Evolutionary conservation across 2,329 filamentous ascomycete species (phyloP).

Genomic region (Phyllosticta ampelicida): DNA sequence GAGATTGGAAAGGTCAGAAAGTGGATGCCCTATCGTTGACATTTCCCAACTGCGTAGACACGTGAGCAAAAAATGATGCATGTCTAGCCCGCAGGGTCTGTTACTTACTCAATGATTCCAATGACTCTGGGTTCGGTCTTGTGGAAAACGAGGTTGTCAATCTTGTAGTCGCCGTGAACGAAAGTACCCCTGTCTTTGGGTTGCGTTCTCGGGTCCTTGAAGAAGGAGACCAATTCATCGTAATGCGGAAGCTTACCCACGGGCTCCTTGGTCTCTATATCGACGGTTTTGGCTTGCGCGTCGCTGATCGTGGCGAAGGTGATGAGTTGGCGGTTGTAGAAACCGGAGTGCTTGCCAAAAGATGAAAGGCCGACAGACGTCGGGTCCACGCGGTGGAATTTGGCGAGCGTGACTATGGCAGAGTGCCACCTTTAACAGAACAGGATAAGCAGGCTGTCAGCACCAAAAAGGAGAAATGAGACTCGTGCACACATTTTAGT

Average conservation of each 20-base stretch:
- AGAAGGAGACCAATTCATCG: constrained; percentile 68
- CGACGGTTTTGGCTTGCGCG: constrained; percentile 63
- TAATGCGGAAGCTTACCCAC: constrained; percentile 82
- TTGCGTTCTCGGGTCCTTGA: constrained; percentile 56
- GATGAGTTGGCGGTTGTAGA: constrained; percentile 75
- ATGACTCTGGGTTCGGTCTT: constrained; percentile 79
- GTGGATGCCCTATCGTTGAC: constrained; percentile 92
- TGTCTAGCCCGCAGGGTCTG: constrained; percentile 51
- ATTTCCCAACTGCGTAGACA: constrained; percentile 63
- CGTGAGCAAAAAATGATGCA: constrained; percentile 34
- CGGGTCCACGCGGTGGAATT: constrained; percentile 67
- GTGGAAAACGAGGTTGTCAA: constrained; percentile 57
- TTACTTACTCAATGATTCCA: constrained; percentile 70
- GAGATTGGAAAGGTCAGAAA: constrained; percentile 83
- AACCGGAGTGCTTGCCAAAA: constrained; percentile 65
- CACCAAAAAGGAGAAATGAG: not conserved
- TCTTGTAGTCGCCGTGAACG: constrained; percentile 96
- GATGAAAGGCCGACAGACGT: constrained; percentile 53
- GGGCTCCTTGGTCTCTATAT: constrained; percentile 62
- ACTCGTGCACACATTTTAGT: constrained; percentile 50
- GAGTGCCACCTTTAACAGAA: constrained; percentile 56
- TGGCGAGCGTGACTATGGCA: constrained; percentile 71
- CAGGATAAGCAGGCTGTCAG: not conserved
- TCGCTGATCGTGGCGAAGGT: constrained; percentile 72
- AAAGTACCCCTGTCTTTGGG: constrained; percentile 68